phyloP scores from a whole-genome alignment of 192 early-diverging fungal genomes.

The Blastocladiella britannica region DNA sequence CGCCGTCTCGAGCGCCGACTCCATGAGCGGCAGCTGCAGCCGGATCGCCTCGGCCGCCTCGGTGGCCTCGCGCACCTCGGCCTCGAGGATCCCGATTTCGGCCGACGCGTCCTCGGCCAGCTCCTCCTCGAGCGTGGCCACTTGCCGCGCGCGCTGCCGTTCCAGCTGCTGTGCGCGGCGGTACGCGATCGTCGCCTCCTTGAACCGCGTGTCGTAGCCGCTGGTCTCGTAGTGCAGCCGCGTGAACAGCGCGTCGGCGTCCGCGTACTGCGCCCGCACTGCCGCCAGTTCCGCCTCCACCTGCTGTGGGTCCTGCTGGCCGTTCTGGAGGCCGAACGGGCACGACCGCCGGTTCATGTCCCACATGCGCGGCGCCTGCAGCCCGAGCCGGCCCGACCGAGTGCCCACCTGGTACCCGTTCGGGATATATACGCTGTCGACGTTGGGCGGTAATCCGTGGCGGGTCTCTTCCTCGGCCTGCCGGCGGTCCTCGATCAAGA shows the following conservation, averaged over 20 bases:
- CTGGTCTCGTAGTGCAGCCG: no score
- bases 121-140: background rate
- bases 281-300: slow-evolving; percentile 15
- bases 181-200: no score
- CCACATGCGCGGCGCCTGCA: slow-evolving; percentile 17
- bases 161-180: no score
- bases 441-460: background rate
- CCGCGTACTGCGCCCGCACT: slow-evolving; percentile 19
- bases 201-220: no score
- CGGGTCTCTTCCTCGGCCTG: slow-evolving; percentile 8
- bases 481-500: slow-evolving; percentile 13
- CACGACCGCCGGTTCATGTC: slow-evolving; percentile 28
- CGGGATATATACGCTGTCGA: background rate
- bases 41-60: background rate
- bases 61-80: background rate
- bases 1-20: background rate
- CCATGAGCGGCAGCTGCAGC: slow-evolving; percentile 2
- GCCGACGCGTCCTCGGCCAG: background rate
- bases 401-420: background rate
- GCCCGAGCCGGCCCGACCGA: slow-evolving; percentile 10
- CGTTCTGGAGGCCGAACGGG: slow-evolving; percentile 4
- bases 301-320: slow-evolving; percentile 10
- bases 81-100: background rate
- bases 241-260: no score
- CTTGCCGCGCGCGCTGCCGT: no score